These are phyloP conservation scores for Saccharomycopsis synnaedendra DNA, from an alignment of 805 yeast species.

Conservation along the genomic window DNA sequence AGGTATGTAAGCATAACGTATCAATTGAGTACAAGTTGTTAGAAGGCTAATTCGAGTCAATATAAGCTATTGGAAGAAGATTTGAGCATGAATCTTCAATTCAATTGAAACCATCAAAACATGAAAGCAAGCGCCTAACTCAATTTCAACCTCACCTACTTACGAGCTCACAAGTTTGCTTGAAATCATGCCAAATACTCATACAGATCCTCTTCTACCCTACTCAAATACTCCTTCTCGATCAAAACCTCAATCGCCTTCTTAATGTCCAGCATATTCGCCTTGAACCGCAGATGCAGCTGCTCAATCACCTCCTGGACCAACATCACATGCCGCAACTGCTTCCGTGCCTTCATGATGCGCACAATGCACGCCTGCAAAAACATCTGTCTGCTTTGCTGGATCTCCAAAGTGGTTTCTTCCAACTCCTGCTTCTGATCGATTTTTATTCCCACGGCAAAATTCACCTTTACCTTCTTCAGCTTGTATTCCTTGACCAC, in stretches of 20 bases:
- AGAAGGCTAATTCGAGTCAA: too few relatives aligned
- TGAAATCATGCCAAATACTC: slow-evolving; percentile 59
- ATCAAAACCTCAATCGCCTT: slow-evolving; percentile 75
- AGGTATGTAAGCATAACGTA: too few relatives aligned
- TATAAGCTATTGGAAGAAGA: too few relatives aligned
- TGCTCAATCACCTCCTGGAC: slow-evolving; percentile 84
- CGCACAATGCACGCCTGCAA: slow-evolving; percentile 91
- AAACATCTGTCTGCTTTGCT: slow-evolving; percentile 70
- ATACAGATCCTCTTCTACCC: slow-evolving; percentile 61
- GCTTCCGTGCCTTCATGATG: slow-evolving; percentile 89
- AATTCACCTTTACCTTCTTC: slow-evolving; percentile 73
- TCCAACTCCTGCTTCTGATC: slow-evolving; percentile 59
- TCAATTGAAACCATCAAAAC: too few relatives aligned
- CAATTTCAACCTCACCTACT: too few relatives aligned
- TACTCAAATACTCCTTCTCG: slow-evolving; percentile 73
- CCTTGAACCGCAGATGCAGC: slow-evolving; percentile 71
- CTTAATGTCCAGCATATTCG: slow-evolving; percentile 78
- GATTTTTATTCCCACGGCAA: slow-evolving; percentile 46
- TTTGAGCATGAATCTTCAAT: too few relatives aligned
- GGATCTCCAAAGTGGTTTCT: slow-evolving; percentile 60
- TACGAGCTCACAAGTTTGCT: too few relatives aligned
- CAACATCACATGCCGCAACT: slow-evolving; percentile 64
- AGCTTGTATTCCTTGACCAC: slow-evolving; percentile 76
- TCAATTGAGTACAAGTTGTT: too few relatives aligned
- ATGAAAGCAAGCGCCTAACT: too few relatives aligned